These are phyloP conservation scores for Epichloe bromicola DNA, from an alignment of 2,329 filamentous ascomycete species.

Conservation along the genomic window DNA sequence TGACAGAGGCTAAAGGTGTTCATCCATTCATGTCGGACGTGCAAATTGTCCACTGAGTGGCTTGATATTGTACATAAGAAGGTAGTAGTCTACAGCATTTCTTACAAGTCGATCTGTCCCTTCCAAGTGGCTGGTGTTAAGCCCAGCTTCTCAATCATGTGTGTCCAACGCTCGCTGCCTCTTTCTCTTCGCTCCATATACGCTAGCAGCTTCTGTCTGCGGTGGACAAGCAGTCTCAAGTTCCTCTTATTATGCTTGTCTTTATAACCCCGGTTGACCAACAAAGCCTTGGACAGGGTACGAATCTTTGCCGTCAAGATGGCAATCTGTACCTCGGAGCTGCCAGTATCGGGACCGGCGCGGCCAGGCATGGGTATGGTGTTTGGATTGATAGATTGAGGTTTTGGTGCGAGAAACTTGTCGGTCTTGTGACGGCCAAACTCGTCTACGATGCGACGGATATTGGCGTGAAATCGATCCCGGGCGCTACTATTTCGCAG, in stretches of 20 bases:
- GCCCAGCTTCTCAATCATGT: constrained; percentile 73
- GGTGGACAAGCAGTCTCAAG: constrained; percentile 72
- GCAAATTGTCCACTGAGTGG: constrained; percentile 10
- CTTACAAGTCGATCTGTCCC: constrained; percentile 55
- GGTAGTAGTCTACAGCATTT: constrained; percentile 28
- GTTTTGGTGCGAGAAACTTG: constrained; percentile 47
- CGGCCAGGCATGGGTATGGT: constrained; percentile 35
- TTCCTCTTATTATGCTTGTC: constrained; percentile 95
- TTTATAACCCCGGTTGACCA: constrained; percentile 54
- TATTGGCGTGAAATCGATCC: constrained; percentile 70
- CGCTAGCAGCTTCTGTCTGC: constrained; percentile 72
- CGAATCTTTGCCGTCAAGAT: constrained; percentile 92
- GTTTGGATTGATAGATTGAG: constrained; percentile 30
- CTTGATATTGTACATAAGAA: constrained; percentile 37
- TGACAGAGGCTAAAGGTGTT: constrained; percentile 11
- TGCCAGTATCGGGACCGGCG: constrained; percentile 85
- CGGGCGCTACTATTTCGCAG: constrained; percentile 66
- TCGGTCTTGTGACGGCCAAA: constrained; percentile 93
- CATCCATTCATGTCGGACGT: constrained; percentile 1
- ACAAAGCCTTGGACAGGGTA: constrained; percentile 59
- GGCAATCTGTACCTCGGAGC: constrained; percentile 92
- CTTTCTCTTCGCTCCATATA: constrained; percentile 86
- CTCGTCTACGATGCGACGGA: constrained; percentile 68
- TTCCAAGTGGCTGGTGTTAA: constrained; percentile 82
- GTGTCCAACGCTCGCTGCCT: constrained; percentile 79